Conservation (phyloP, 148 eudicot species). For the Vaccinium vitisidaea region DNA sequence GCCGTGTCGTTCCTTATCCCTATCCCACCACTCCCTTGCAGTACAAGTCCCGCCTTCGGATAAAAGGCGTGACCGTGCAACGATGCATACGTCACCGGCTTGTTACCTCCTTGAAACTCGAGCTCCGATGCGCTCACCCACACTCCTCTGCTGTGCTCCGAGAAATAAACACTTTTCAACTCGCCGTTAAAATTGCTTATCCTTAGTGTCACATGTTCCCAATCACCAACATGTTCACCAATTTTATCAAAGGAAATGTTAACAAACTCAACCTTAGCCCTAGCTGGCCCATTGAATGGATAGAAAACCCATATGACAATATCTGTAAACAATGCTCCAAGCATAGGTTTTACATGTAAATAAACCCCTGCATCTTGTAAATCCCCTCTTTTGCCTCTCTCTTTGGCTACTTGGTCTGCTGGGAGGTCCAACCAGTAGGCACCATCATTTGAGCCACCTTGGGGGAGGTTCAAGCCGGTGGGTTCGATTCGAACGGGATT, state of each 20-base stretch:
- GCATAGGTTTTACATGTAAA: slow-evolving; percentile 29
- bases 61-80: slow-evolving; percentile 21
- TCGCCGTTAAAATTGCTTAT: slow-evolving; percentile 28
- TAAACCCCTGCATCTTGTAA: slow-evolving; percentile 24
- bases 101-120: slow-evolving; percentile 23
- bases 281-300: slow-evolving; percentile 32
- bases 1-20: slow-evolving; percentile 24
- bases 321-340: slow-evolving; percentile 28
- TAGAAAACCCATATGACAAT: slow-evolving; percentile 34
- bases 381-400: slow-evolving; percentile 24
- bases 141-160: slow-evolving; percentile 25
- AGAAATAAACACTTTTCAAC: slow-evolving; percentile 24
- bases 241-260: slow-evolving; percentile 21
- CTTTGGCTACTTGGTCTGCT: slow-evolving; percentile 4
- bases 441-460: slow-evolving; percentile 29
- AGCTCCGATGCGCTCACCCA: slow-evolving; percentile 24
- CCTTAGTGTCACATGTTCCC: slow-evolving; percentile 35
- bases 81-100: slow-evolving; percentile 21
- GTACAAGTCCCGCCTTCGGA: slow-evolving; percentile 13
- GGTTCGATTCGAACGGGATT: slow-evolving; percentile 16
- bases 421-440: slow-evolving; percentile 33
- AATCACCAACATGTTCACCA: slow-evolving; percentile 34
- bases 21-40: slow-evolving; percentile 18
- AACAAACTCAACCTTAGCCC: slow-evolving; percentile 16
- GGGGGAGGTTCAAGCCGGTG: slow-evolving; percentile 29